Evolutionary conservation across 768 basidiomycete genomes (phyloP).

Genomic region (Calvatia gigantea): DNA sequence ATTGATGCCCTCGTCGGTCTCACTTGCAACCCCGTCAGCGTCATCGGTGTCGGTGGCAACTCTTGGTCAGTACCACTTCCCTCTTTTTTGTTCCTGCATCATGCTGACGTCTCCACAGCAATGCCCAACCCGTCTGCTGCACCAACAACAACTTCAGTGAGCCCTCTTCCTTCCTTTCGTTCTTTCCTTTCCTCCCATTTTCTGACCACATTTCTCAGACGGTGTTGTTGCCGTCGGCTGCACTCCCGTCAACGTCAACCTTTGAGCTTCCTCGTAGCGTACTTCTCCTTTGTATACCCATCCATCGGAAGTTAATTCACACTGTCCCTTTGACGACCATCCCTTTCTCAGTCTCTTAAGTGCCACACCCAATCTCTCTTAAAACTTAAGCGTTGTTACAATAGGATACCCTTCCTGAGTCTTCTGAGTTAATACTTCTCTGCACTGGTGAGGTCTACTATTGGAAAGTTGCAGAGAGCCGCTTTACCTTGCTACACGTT

Average conservation of each 20-base stretch:
- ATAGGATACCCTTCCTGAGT: too few relatives aligned
- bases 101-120: constrained; percentile 12
- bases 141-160: constrained; percentile 24
- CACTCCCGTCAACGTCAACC: constrained; percentile 10
- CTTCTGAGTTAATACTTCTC: too few relatives aligned
- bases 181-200: neutral
- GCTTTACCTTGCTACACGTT: too few relatives aligned
- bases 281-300: too few relatives aligned
- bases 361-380: too few relatives aligned
- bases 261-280: neutral
- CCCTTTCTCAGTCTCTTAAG: too few relatives aligned
- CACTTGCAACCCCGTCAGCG: constrained; percentile 24
- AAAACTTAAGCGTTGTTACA: too few relatives aligned
- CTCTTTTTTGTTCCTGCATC: neutral
- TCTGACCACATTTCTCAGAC: neutral
- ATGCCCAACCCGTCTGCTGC: constrained; percentile 27
- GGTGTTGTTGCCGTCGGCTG: constrained; percentile 15
- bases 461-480: too few relatives aligned
- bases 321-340: too few relatives aligned
- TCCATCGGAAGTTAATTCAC: too few relatives aligned
- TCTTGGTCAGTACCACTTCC: constrained; percentile 19
- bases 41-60: constrained; percentile 18
- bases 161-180: neutral
- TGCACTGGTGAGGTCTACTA: too few relatives aligned
- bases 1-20: constrained; percentile 22